Conservation (phyloP, 2,329 filamentous ascomycete species). For the Sarocladium kiliense region DNA sequence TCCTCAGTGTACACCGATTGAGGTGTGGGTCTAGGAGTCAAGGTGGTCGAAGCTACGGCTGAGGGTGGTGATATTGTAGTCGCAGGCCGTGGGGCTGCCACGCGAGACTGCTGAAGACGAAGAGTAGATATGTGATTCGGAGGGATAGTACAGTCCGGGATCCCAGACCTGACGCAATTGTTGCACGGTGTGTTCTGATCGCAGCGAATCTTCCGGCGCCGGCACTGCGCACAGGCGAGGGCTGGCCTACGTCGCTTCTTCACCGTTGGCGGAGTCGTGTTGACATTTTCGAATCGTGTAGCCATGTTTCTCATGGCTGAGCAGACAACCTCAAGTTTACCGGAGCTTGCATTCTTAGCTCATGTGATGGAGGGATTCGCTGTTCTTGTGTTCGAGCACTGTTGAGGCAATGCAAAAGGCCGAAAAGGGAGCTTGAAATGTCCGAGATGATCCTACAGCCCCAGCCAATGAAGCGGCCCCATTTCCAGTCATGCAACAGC, state of each 20-base stretch:
- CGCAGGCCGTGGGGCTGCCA: not conserved
- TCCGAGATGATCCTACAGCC: no score
- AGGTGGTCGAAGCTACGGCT: not conserved
- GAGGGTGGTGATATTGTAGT: no score
- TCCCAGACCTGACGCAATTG: conserved; percentile 7
- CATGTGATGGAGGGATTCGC: no score
- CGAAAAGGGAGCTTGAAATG: no score
- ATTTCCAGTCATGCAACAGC: no score
- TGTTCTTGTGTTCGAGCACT: no score
- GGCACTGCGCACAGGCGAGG: conserved; percentile 11
- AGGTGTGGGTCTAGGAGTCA: not conserved
- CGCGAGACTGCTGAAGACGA: not conserved
- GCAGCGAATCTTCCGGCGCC: conserved; percentile 11
- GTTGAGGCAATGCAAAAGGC: no score
- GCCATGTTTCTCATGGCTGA: no score
- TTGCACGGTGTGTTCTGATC: conserved; percentile 10
- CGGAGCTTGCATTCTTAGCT: no score
- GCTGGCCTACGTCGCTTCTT: conserved; percentile 32
- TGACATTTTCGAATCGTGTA: not conserved
- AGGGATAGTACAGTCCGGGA: not conserved
- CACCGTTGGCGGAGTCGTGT: not conserved
- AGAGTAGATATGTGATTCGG: not conserved
- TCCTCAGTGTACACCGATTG: not conserved
- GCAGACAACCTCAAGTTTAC: no score
- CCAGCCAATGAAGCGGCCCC: no score